Conservation (phyloP, 2,329 filamentous ascomycete species). For the Stenocarpella maydis region DNA sequence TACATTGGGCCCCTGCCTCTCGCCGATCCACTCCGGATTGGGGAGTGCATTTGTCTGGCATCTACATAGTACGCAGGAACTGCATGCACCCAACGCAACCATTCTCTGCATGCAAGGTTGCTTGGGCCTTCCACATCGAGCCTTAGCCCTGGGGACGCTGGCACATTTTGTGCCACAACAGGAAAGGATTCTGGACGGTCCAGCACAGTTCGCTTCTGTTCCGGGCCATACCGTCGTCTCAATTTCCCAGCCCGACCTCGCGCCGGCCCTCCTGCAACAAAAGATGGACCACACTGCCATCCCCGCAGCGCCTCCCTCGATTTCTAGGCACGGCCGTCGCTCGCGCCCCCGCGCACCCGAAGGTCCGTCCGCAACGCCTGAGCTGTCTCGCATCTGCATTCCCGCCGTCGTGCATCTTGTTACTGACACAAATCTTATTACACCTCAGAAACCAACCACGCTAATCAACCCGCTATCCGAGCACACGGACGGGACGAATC, state of each 20-base stretch:
- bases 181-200: slow-evolving; percentile 20
- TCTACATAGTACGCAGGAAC: slow-evolving; percentile 4
- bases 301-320: slow-evolving; percentile 38
- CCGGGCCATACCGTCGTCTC: background rate
- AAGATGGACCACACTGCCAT: slow-evolving; percentile 32
- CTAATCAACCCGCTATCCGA: slow-evolving; percentile 21
- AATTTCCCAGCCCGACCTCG: slow-evolving; percentile 24
- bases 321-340: slow-evolving; percentile 37
- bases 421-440: slow-evolving; percentile 33
- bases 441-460: slow-evolving; percentile 32
- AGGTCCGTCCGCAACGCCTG: slow-evolving; percentile 25
- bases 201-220: slow-evolving; percentile 1
- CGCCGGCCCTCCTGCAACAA: slow-evolving; percentile 17
- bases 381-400: slow-evolving; percentile 27
- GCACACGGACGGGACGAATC: slow-evolving; percentile 29
- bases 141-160: slow-evolving; percentile 23
- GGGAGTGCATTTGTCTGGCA: slow-evolving; percentile 18
- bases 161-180: slow-evolving; percentile 16
- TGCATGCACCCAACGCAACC: slow-evolving; percentile 19
- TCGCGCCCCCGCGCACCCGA: slow-evolving; percentile 29
- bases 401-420: slow-evolving; percentile 15
- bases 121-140: slow-evolving; percentile 23
- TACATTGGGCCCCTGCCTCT: slow-evolving; percentile 17
- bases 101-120: slow-evolving; percentile 16
- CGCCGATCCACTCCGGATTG: slow-evolving; percentile 7